Percentiles rank a stretch among this genome's conserved stretches.
These are phyloP conservation scores for Aspergillus hancockii DNA, from an alignment of 495 filamentous ascomycete genomes.

Conservation along the genomic window DNA sequence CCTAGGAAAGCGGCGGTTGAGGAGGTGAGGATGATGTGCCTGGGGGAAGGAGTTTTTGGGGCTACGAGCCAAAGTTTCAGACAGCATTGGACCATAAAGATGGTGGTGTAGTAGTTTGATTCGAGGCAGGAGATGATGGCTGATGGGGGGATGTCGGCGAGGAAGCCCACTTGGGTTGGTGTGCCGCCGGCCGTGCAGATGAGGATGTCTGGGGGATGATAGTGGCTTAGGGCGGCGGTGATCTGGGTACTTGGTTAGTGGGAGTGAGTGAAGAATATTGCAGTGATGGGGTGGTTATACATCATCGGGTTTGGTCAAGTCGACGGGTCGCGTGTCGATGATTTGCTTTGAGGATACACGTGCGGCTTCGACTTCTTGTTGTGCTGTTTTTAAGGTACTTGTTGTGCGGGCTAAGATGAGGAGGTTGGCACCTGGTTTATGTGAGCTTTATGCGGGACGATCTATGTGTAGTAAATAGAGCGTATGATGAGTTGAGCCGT, in stretches of 20 bases:
- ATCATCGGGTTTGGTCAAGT: slow-evolving; percentile 18
- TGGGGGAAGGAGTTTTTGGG: slow-evolving; percentile 7
- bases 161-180: slow-evolving; percentile 33
- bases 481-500: neutral
- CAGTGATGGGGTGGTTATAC: slow-evolving; percentile 7
- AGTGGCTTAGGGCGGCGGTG: slow-evolving; percentile 6
- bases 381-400: slow-evolving; percentile 11
- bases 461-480: neutral
- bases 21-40: slow-evolving; percentile 37
- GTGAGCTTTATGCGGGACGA: neutral
- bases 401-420: slow-evolving; percentile 14
- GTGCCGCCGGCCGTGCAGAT: slow-evolving; percentile 40
- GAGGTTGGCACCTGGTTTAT: slow-evolving; percentile 22
- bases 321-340: slow-evolving; percentile 10
- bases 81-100: slow-evolving; percentile 32
- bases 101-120: slow-evolving; percentile 34
- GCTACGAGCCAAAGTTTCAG: slow-evolving; percentile 24
- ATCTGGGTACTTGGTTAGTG: slow-evolving; percentile 5
- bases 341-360: slow-evolving; percentile 13
- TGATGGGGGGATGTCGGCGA: slow-evolving; percentile 31
- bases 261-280: neutral
- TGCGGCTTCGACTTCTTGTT: slow-evolving; percentile 13
- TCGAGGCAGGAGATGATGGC: slow-evolving; percentile 33
- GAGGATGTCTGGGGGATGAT: slow-evolving; percentile 25
- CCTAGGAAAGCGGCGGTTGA: slow-evolving; percentile 36